phyloP scores from a whole-genome alignment of 495 filamentous ascomycete species.

The Collariella sp. region DNA sequence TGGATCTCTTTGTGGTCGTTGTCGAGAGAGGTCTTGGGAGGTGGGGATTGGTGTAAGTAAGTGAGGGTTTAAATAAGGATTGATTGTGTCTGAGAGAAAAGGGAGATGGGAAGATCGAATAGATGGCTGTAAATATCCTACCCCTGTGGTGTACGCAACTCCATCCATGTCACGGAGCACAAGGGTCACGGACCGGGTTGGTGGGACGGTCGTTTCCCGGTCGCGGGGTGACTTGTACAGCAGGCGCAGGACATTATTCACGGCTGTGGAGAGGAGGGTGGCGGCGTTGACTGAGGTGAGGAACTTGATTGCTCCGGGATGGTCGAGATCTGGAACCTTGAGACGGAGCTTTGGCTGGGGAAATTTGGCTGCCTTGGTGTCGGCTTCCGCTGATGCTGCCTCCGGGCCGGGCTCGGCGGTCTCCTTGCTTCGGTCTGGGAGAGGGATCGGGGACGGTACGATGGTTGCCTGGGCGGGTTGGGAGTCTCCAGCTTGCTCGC shows the following conservation, averaged over 20 bases:
- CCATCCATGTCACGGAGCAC: conserved; percentile 69
- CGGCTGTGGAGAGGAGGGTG: conserved; percentile 49
- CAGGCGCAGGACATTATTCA: conserved; percentile 55
- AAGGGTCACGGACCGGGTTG: conserved; percentile 74
- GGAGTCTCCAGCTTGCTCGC: neutral
- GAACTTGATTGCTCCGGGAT: conserved; percentile 55
- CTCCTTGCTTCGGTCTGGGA: neutral
- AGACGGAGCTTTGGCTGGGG: conserved; percentile 59
- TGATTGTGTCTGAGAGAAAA: neutral
- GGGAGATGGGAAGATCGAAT: neutral
- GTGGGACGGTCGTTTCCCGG: conserved; percentile 33
- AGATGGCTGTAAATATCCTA: too few relatives aligned
- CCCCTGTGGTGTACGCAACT: conserved; percentile 80
- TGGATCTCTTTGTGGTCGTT: conserved; percentile 92
- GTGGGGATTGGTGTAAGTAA: neutral
- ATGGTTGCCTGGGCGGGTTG: neutral
- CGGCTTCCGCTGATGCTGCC: neutral
- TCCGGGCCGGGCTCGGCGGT: neutral
- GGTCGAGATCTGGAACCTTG: conserved; percentile 58
- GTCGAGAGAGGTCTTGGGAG: conserved; percentile 55
- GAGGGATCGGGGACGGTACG: neutral
- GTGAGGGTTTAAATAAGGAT: neutral
- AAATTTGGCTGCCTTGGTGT: conserved; percentile 13
- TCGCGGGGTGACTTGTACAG: conserved; percentile 48
- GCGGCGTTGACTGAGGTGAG: conserved; percentile 50